A percentile compares a stretch with the other conserved stretches of the same genome.
These are phyloP conservation scores for Aspergillus brunneoviolaceus DNA, from an alignment of 2,329 filamentous ascomycete genomes.

Conservation along the genomic window DNA sequence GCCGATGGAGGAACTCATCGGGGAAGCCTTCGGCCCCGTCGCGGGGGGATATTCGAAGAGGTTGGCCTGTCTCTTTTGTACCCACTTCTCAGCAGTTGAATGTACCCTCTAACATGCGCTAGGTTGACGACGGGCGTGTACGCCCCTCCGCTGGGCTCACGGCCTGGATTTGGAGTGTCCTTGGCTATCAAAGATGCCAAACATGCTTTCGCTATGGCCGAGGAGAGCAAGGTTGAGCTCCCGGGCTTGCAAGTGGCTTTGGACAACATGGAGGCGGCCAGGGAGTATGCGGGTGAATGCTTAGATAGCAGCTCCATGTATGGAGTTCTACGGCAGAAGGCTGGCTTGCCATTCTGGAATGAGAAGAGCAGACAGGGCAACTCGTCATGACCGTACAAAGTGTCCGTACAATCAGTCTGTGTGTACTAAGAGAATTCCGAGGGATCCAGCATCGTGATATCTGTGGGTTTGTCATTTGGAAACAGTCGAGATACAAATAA, in stretches of 20 bases:
- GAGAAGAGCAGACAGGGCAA: constrained; percentile 35
- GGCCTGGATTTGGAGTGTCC: constrained; percentile 39
- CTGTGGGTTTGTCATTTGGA: too few species aligned
- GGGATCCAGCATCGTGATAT: too few species aligned
- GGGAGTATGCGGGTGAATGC: constrained; percentile 38
- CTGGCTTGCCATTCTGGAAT: constrained; percentile 40
- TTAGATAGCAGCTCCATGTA: constrained; percentile 43
- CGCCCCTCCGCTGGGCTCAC: constrained; percentile 37
- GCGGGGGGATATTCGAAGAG: constrained; percentile 45
- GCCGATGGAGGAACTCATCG: constrained; percentile 45
- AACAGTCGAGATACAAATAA: too few species aligned
- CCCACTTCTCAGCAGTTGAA: not conserved
- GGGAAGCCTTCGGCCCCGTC: constrained; percentile 45
- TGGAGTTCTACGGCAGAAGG: constrained; percentile 36
- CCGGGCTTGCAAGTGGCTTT: constrained; percentile 36
- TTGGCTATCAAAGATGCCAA: constrained; percentile 40
- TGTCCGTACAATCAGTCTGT: not conserved
- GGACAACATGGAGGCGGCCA: constrained; percentile 37
- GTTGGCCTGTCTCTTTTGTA: constrained; percentile 17
- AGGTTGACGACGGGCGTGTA: constrained; percentile 47
- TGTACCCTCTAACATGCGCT: not conserved
- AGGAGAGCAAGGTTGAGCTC: constrained; percentile 31
- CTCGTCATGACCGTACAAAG: not conserved
- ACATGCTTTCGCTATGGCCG: constrained; percentile 35
- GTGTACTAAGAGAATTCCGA: not conserved